Evolutionary conservation across 768 basidiomycete species (phyloP).

Genomic region (Suillus weaverae): DNA sequence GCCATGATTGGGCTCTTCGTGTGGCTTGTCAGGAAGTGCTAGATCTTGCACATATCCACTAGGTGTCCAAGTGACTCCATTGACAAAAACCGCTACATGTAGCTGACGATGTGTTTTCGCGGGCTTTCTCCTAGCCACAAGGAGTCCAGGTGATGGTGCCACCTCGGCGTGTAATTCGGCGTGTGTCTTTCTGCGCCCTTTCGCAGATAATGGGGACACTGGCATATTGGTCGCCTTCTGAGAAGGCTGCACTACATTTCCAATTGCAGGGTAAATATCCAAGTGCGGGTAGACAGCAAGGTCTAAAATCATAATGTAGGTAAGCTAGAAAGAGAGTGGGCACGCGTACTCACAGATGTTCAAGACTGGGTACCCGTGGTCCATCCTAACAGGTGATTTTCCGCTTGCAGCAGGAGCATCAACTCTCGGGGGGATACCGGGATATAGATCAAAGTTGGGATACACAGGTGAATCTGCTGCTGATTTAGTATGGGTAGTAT

Average conservation of each 20-base stretch:
- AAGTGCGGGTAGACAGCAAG: slow-evolving; percentile 25
- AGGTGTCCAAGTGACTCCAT: slow-evolving; percentile 29
- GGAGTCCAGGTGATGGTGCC: slow-evolving; percentile 7
- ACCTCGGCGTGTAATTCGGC: slow-evolving; percentile 19
- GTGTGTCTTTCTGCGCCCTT: slow-evolving; percentile 22
- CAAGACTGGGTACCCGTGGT: slow-evolving; percentile 16
- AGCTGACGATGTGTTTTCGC: slow-evolving; percentile 38
- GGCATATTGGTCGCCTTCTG: neutral
- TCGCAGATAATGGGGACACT: slow-evolving; percentile 7
- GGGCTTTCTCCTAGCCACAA: slow-evolving; percentile 1
- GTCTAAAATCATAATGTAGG: slow-evolving; percentile 3
- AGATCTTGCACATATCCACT: slow-evolving; percentile 27
- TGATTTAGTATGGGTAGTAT: slow-evolving; percentile 2
- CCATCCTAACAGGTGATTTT: slow-evolving; percentile 5
- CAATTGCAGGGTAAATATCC: slow-evolving; percentile 22
- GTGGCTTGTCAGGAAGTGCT: slow-evolving; percentile 3
- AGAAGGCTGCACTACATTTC: neutral
- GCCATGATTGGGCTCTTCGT: slow-evolving; percentile 5
- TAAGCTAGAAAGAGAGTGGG: slow-evolving; percentile 18
- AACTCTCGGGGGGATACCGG: slow-evolving; percentile 6
- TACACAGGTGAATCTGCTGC: slow-evolving; percentile 41
- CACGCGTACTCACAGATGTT: slow-evolving; percentile 13
- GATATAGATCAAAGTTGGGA: slow-evolving; percentile 31
- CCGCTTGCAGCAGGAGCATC: neutral
- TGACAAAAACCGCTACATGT: slow-evolving; percentile 33